Evolutionary conservation across 257 asterid genomes (phyloP), one percentile per base, ranked within the genome.

Genomic region (Plantago ovata): DNA sequence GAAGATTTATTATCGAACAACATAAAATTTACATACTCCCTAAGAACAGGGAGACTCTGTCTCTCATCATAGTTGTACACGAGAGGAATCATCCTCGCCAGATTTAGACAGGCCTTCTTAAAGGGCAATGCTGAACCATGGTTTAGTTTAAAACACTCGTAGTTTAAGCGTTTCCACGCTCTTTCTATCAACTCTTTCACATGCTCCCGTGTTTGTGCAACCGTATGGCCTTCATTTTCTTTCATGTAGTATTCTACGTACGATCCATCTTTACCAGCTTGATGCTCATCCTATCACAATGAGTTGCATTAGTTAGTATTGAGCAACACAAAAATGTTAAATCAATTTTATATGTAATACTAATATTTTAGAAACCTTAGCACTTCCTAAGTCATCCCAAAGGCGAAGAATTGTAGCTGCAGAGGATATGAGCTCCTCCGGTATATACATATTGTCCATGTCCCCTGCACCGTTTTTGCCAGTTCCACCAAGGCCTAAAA

Each of bases 191-290:
- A 22, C 14, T 68, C 32, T 0, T 20, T n/a, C 6, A 58, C 71
- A 22, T 61, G 73, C 46, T 65, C 60, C 20, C 52, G 66, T 7
- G 68, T 66, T 33, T 60, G 55, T 3, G 40, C 24, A n/a, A 33
- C n/a, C 10, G 71, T 4, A 24, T n/a, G 14, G 13, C 53, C 52
- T 10, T 18, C 9, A 12, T 68, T 48, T 16, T 74, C 78, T 22
- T 51, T 65, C 69, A 44, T 53, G 62, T 67, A 78, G 56, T 66
- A 74, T 12, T 67, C 69, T 16, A 58, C 9, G 47, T 74, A 74
- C 0, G 80, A 70, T 7, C 84, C 78, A 21, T 74, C 84, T 12
- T 15, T 50, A 3, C 84, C 78, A 2, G 61, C 55, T 62, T 78
- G 80, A 58, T 71, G 60, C 56, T 74, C 84, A 36, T 70, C 75